Evolutionary conservation across 305 asterid genomes (phyloP), one percentile per base, ranked within the genome.

Genomic region (Rubia peregrina): DNA sequence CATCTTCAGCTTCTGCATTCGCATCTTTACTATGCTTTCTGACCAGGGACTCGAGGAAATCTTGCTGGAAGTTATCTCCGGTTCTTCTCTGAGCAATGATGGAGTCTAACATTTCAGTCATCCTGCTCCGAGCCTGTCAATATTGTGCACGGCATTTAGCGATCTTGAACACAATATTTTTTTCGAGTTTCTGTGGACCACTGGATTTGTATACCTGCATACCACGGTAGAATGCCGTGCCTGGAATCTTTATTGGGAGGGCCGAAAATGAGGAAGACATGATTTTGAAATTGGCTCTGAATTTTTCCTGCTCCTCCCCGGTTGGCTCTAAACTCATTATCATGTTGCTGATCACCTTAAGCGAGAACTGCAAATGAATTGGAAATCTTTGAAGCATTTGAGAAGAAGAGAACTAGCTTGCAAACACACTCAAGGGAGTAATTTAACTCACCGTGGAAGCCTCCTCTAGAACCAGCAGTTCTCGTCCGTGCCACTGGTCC

Each of bases 251-350:
- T 13, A 89, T 76, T 3, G 96, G 97, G 72, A 90, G 73, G 19
- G 97, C 87, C 71, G 96, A 86, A 61, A 90, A 90, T 69, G 92
- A 87, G 22, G 88, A 79, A 74, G 96, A 88, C 65, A 88, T 90
- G 64, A 90, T 77, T 75, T 89, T 90, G 87, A 90, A 90, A 74
- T 90, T 90, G 68, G 87, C 73, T 19, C 97, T 66, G 74, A 90
- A 88, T 71, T 88, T 88, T 43, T 90, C 94, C 69, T 87, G 95
- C 69, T 90, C 94, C 74, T 88, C 85, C 8, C 97, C 95, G 3
- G 83, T 76, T n/a, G 97, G 97, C 76, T 84, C 94, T 78, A 90
- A 82, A 83, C 95, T 90, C 95, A 90, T 90, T 72, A 90, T 88
- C 94, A 90, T 90, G 81, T 90, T 85, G 71, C 97, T 95, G 60